A percentile compares a stretch with the other conserved stretches of the same genome.
phyloP scores from a whole-genome alignment of 148 eudicot species.

The Agrostemma githago region DNA sequence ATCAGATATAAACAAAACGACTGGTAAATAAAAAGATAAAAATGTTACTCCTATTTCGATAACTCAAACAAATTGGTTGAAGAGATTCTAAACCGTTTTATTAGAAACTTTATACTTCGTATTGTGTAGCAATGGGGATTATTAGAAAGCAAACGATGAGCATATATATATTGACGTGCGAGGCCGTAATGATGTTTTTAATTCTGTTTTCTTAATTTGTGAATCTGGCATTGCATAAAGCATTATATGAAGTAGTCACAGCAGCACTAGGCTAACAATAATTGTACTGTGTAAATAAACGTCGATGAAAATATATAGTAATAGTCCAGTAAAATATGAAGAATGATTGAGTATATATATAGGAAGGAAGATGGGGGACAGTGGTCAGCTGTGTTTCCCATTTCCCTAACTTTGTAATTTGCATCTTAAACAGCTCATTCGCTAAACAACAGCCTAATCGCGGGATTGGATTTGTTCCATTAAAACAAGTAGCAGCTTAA shows the following conservation, averaged over 20 bases:
- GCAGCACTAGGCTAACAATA: not conserved
- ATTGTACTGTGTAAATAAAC: no score
- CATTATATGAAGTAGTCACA: not conserved
- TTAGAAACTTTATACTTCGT: no score
- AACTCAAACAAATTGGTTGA: no score
- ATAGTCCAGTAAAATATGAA: not conserved
- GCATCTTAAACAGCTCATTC: constrained; percentile 13
- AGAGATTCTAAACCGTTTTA: no score
- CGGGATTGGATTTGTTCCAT: not conserved
- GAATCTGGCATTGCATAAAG: not conserved
- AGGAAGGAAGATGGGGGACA: constrained; percentile 22
- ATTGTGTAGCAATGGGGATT: no score
- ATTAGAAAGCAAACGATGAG: no score
- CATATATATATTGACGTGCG: not conserved
- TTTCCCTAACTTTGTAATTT: constrained; percentile 31
- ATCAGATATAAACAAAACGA: no score
- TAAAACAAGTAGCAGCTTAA: no score
- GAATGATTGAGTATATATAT: not conserved
- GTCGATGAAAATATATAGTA: not conserved
- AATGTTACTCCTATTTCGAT: no score
- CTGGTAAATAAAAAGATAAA: no score
- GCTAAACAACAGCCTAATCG: constrained; percentile 7
- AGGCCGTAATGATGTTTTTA: not conserved
- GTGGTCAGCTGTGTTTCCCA: constrained; percentile 33
- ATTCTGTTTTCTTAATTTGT: not conserved